phyloP scores from a whole-genome alignment of 495 filamentous ascomycete genomes.

The Aspergillus conjunctus region DNA sequence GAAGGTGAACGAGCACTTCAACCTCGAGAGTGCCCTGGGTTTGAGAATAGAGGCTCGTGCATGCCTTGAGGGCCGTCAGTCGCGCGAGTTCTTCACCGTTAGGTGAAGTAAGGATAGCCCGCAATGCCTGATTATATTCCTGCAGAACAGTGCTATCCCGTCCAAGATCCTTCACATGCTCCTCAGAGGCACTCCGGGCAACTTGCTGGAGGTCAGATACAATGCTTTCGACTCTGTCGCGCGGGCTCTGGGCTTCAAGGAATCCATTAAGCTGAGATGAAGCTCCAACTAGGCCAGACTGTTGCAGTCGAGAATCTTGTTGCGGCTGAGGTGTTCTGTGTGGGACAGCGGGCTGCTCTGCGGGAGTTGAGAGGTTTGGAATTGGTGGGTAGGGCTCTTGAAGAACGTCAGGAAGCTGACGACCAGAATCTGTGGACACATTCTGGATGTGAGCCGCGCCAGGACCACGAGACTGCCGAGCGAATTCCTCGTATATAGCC shows the following conservation, averaged over 20 bases:
- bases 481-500: conserved; percentile 95
- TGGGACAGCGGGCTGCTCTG: conserved; percentile 74
- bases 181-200: conserved; percentile 65
- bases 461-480: conserved; percentile 70
- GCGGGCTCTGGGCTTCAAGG: conserved; percentile 61
- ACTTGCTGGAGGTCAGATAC: conserved; percentile 70
- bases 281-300: conserved; percentile 44
- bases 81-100: conserved; percentile 68
- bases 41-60: conserved; percentile 66
- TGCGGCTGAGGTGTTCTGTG: conserved; percentile 70
- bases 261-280: conserved; percentile 65
- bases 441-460: conserved; percentile 54
- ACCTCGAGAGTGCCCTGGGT: conserved; percentile 65
- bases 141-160: conserved; percentile 65
- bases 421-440: conserved; percentile 60
- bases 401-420: conserved; percentile 71
- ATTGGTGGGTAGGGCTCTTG: conserved; percentile 80
- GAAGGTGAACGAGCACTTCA: conserved; percentile 79
- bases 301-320: conserved; percentile 55
- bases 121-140: conserved; percentile 59
- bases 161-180: conserved; percentile 69
- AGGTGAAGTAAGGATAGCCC: conserved; percentile 50
- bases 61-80: conserved; percentile 69
- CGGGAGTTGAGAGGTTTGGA: conserved; percentile 75
- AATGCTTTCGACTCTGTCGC: conserved; percentile 67